Evolutionary conservation across 345 rosid genomes (phyloP).

Genomic region (Passiflora organensis): DNA sequence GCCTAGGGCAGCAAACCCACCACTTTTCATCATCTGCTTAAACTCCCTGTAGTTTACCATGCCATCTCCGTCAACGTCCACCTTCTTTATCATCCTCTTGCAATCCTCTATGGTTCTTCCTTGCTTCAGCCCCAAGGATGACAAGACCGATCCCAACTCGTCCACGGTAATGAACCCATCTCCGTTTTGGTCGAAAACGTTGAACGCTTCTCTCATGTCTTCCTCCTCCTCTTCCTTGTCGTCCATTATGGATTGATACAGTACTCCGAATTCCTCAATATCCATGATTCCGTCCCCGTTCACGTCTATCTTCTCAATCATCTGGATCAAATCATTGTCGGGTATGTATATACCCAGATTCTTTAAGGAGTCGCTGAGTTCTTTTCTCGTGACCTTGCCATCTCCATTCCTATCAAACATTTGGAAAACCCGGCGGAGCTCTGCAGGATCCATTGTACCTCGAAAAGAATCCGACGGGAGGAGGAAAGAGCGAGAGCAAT

Average conservation of each 20-base stretch:
- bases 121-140: constrained; percentile 78
- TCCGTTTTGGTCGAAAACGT: constrained; percentile 83
- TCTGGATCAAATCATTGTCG: constrained; percentile 56
- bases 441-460: constrained; percentile 50
- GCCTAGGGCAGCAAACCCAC: constrained; percentile 76
- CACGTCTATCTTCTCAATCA: constrained; percentile 81
- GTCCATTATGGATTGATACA: constrained; percentile 77
- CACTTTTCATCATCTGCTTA: constrained; percentile 89
- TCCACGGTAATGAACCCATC: constrained; percentile 92
- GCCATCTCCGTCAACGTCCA: constrained; percentile 94
- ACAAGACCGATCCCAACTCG: constrained; percentile 73
- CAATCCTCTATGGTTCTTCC: constrained; percentile 81
- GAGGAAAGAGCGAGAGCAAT: neutral
- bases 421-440: constrained; percentile 73
- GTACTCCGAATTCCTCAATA: constrained; percentile 71
- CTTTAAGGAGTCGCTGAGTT: constrained; percentile 58
- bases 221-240: constrained; percentile 76
- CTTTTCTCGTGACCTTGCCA: constrained; percentile 66
- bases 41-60: constrained; percentile 81
- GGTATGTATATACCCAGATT: constrained; percentile 68
- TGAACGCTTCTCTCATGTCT: constrained; percentile 85
- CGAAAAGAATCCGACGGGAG: neutral
- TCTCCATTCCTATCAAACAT: constrained; percentile 90
- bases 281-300: constrained; percentile 85
- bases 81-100: constrained; percentile 76